Evolutionary conservation across 805 yeast species (phyloP).

Genomic region (Komagataella phaffii): DNA sequence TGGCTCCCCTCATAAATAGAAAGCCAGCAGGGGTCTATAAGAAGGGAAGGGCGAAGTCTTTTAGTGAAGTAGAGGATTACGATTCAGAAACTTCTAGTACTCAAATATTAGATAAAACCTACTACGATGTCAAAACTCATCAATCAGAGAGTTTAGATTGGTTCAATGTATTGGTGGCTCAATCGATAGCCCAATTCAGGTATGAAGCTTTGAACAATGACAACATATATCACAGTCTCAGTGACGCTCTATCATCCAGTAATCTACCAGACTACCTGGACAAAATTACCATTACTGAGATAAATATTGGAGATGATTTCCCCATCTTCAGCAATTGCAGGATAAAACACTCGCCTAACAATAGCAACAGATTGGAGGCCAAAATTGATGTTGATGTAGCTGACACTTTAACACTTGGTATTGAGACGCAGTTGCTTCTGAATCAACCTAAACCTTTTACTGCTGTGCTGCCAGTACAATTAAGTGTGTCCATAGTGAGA

Average conservation of each 20-base stretch:
- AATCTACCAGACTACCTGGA: constrained; percentile 74
- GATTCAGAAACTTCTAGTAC: constrained; percentile 6
- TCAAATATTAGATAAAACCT: constrained; percentile 74
- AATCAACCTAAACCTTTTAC: constrained; percentile 76
- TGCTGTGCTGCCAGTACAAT: constrained; percentile 76
- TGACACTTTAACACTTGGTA: constrained; percentile 76
- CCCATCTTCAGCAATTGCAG: constrained; percentile 93
- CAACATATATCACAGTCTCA: constrained; percentile 69
- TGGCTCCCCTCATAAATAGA: constrained; percentile 24
- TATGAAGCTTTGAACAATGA: constrained; percentile 81
- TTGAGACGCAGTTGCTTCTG: constrained; percentile 65
- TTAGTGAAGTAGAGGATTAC: constrained; percentile 6
- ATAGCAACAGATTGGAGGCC: constrained; percentile 54
- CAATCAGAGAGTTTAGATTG: constrained; percentile 88
- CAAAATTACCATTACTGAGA: constrained; percentile 65
- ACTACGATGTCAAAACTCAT: constrained; percentile 82
- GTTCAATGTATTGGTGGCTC: constrained; percentile 92
- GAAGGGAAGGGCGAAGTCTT: constrained; percentile 16
- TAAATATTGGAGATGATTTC: constrained; percentile 88
- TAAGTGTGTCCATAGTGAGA: constrained; percentile 79
- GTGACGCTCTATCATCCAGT: constrained; percentile 47
- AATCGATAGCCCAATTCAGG: constrained; percentile 74
- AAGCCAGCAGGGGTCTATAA: constrained; percentile 14
- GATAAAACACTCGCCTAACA: constrained; percentile 40
- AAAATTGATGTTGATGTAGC: constrained; percentile 83